phyloP scores from a whole-genome alignment of 2,329 filamentous ascomycete species.

The Dothideomycetes sp. region DNA sequence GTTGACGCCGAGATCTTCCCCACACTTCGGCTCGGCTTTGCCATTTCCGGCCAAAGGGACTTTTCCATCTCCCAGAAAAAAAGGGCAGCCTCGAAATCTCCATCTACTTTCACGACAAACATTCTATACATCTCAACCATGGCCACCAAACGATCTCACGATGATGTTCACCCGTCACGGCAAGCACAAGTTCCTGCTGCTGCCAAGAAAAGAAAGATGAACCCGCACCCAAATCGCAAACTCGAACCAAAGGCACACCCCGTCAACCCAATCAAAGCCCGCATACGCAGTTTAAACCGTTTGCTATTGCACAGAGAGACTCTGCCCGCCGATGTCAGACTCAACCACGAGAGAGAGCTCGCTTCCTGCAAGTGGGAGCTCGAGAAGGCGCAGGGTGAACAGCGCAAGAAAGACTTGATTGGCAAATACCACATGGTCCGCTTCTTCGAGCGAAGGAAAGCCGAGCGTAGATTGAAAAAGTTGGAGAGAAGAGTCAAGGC shows the following conservation, averaged over 20 bases:
- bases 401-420: constrained; percentile 60
- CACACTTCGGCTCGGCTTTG: constrained; percentile 8
- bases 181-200: constrained; percentile 18
- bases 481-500: constrained; percentile 49
- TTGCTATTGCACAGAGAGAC: constrained; percentile 51
- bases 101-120: neutral
- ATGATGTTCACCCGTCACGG: constrained; percentile 21
- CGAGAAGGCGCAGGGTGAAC: constrained; percentile 48
- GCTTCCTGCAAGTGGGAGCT: constrained; percentile 58
- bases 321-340: constrained; percentile 57
- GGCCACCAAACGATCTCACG: constrained; percentile 20
- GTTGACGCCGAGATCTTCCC: no score
- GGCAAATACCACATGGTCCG: constrained; percentile 73
- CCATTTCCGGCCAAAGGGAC: constrained; percentile 3
- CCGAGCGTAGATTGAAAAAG: constrained; percentile 54
- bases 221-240: constrained; percentile 19
- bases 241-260: constrained; percentile 26
- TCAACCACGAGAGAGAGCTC: constrained; percentile 64
- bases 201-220: constrained; percentile 19
- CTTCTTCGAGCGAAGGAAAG: constrained; percentile 73
- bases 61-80: constrained; percentile 8
- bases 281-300: constrained; percentile 59
- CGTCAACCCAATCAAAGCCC: constrained; percentile 55
- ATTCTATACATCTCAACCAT: constrained; percentile 14
- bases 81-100: no score